Base-by-base conservation (phyloP, 2,329 filamentous ascomycete species). In the Xylariaceae sp. region DNA sequence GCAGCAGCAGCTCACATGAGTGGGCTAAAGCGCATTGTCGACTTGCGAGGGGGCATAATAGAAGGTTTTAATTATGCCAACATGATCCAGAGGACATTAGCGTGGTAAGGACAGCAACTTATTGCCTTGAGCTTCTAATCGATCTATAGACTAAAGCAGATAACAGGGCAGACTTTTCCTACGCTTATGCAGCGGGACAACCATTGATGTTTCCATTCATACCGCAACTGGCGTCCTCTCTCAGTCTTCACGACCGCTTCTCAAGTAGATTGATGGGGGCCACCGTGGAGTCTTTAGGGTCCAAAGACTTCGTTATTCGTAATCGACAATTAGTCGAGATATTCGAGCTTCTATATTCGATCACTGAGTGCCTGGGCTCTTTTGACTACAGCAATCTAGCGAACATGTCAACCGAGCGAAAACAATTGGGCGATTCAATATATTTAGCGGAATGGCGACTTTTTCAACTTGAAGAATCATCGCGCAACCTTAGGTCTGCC, bases 91-190 rank as follows among this genome's bases (percentile, higher is more conserved):
- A 65, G 71, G 14, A 67, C 71, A 16, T 61, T 73, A 44, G 67
- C 69, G 56, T 73, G 71, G 69, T 70, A 55, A 61, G 68, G 24
- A 56, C 5, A 36, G 23, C 26, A 11, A 47, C 19, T 8, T 4
- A 26, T 19, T 39, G 16, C 4, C 16, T 4, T 5, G 31, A 12
- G 31, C 37, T 37, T 31, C 11, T 6, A 37, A 24, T 19, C 9
- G 6, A 33, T 47, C 21, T 16, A 43, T 53, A 28, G 24, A 24
- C 59, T 67, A 60, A 67, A 24, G 12, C n/a, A 36, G 21, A 31
- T 24, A 17, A 40, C 28, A 71, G 69, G 71, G 70, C 71, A 11
- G 71, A 73, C 52, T 73, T 71, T 39, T 70, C 71, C 6, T 72
- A 73, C 29, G 70, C 69, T 14, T 70, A 70, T 12, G 69, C 67